These are phyloP conservation scores for Penicillium freii DNA, from an alignment of 2,329 filamentous ascomycete species.

Conservation along the genomic window DNA sequence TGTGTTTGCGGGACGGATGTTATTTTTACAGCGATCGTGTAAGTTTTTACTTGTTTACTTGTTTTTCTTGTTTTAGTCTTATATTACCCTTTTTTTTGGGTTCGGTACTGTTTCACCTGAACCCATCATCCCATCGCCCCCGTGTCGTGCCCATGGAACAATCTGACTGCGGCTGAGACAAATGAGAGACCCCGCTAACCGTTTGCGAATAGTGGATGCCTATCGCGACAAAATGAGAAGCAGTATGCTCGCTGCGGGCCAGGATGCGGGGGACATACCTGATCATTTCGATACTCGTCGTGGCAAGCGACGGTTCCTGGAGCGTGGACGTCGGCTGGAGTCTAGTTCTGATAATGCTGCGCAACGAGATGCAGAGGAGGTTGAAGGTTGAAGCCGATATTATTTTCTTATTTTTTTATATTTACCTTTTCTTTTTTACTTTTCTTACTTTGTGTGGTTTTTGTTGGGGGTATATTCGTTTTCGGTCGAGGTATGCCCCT, in stretches of 20 bases:
- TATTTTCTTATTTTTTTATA: no score
- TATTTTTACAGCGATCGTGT: conserved; percentile 91
- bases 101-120: conserved; percentile 1
- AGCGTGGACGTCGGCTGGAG: conserved; percentile 37
- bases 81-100: conserved; percentile 10
- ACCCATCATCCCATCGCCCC: neutral
- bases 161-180: conserved; percentile 1
- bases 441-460: neutral
- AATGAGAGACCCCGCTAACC: conserved; percentile 5
- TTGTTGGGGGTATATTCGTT: neutral
- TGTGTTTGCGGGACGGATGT: conserved; percentile 78
- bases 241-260: conserved; percentile 74
- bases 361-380: conserved; percentile 38
- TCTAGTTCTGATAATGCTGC: conserved; percentile 27
- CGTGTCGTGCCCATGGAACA: conserved; percentile 11
- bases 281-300: conserved; percentile 86
- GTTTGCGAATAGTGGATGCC: conserved; percentile 69
- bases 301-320: conserved; percentile 75
- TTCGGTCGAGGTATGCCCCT: neutral
- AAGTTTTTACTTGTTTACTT: conserved; percentile 48
- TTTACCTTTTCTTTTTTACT: neutral
- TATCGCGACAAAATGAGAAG: conserved; percentile 89
- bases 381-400: conserved; percentile 27
- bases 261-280: conserved; percentile 70
- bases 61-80: conserved; percentile 2